Conservation (phyloP, 129 eudicot genomes). For the Heracleum sosnowskyi region DNA sequence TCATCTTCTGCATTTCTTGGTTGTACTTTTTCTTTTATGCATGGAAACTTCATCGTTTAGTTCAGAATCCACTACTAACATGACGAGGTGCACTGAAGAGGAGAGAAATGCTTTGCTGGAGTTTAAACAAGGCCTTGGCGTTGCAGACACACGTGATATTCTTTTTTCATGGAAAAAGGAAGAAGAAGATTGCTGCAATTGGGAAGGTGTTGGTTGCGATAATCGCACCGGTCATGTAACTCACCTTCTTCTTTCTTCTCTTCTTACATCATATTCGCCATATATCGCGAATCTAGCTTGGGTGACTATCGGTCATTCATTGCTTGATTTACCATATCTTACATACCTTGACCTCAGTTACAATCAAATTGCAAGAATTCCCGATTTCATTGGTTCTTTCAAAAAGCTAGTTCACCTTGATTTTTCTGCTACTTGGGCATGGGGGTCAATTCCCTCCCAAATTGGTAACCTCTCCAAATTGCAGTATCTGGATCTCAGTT, state of each 20-base stretch:
- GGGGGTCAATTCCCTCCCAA: not conserved
- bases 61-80: not conserved
- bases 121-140: not conserved
- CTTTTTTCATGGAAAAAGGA: not conserved
- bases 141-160: not conserved
- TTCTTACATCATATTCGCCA: no score
- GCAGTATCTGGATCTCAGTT: not conserved
- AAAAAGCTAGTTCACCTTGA: not conserved
- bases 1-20: not conserved
- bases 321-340: not conserved
- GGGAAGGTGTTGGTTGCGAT: not conserved
- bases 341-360: not conserved
- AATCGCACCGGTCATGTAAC: not conserved
- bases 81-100: not conserved
- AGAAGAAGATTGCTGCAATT: constrained; percentile 1
- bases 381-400: not conserved
- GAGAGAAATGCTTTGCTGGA: not conserved
- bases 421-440: no score
- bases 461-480: not conserved
- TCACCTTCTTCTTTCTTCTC: not conserved
- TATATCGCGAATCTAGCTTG: no score
- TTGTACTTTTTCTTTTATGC: not conserved
- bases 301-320: not conserved
- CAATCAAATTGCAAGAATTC: not conserved
- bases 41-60: no score